phyloP scores from a whole-genome alignment of 768 basidiomycete genomes.

The Dentipellis fragilis region DNA sequence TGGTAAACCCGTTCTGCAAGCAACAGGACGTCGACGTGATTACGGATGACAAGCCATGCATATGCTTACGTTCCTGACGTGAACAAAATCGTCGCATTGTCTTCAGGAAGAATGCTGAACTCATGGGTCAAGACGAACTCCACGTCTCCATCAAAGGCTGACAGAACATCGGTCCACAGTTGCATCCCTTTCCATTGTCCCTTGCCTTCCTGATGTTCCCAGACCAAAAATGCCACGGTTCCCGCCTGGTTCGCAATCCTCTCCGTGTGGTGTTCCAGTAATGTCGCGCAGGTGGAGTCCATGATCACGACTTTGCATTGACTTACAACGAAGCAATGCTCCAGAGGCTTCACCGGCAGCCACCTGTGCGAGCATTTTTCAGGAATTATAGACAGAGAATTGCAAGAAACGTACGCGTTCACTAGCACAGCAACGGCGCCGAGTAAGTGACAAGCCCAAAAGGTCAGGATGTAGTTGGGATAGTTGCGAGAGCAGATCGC shows the following conservation, averaged over 20 bases:
- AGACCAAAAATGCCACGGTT: constrained; percentile 31
- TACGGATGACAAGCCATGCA: no score
- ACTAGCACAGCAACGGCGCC: constrained; percentile 52
- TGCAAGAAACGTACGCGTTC: constrained; percentile 38
- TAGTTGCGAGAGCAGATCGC: constrained; percentile 56
- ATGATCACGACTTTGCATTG: constrained; percentile 44
- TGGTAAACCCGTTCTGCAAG: constrained; percentile 36
- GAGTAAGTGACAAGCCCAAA: constrained; percentile 56
- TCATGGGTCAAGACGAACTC: constrained; percentile 18
- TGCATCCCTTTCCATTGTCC: constrained; percentile 33
- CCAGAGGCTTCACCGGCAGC: constrained; percentile 41
- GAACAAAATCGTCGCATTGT: constrained; percentile 37
- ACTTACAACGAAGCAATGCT: constrained; percentile 45
- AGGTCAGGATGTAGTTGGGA: constrained; percentile 47
- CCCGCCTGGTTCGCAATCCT: constrained; percentile 20
- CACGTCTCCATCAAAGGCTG: constrained; percentile 21
- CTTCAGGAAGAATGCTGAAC: constrained; percentile 38
- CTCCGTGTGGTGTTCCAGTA: constrained; percentile 27
- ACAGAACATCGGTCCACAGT: constrained; percentile 28
- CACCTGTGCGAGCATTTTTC: constrained; percentile 6
- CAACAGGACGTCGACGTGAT: no score
- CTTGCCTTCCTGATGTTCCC: constrained; percentile 29
- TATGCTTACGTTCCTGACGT: neutral
- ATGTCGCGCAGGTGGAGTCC: constrained; percentile 46
- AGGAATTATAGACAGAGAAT: neutral